A percentile compares a stretch with the other conserved stretches of the same genome.
phyloP scores from a whole-genome alignment of 495 filamentous ascomycete genomes.

The Aspergillus coremiiformis region DNA sequence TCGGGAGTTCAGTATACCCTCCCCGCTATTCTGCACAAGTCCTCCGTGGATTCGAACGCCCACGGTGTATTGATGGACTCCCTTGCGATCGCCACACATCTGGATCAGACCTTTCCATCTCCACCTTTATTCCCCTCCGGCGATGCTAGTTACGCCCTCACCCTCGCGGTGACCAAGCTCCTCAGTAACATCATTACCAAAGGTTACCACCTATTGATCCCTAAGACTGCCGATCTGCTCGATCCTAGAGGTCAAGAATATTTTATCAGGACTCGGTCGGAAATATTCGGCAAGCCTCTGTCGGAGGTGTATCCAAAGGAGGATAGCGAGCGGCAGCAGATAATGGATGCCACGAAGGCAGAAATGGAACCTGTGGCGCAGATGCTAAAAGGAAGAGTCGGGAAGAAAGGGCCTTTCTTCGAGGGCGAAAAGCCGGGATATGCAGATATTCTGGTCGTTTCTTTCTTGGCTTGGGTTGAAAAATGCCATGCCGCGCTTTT shows the following conservation, averaged over 20 bases:
- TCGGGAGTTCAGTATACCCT: conserved; percentile 27
- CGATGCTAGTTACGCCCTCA: conserved; percentile 17
- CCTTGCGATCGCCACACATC: conserved; percentile 29
- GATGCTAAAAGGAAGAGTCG: conserved; percentile 14
- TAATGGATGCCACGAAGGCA: conserved; percentile 4
- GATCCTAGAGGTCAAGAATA: conserved; percentile 27
- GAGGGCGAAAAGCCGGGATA: conserved; percentile 16
- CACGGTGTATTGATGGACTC: conserved; percentile 34
- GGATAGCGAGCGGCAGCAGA: not conserved
- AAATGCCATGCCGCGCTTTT: conserved; percentile 9
- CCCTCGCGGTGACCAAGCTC: conserved; percentile 14
- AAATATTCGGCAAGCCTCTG: conserved; percentile 26
- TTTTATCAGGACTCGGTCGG: conserved; percentile 24
- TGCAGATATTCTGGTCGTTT: conserved; percentile 15
- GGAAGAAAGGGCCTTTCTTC: conserved; percentile 18
- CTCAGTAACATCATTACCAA: not conserved
- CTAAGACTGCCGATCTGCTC: conserved; percentile 15
- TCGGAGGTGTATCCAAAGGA: conserved; percentile 20
- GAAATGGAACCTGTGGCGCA: conserved; percentile 9
- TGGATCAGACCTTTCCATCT: conserved; percentile 29
- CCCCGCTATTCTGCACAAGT: conserved; percentile 29
- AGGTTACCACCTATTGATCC: conserved; percentile 2
- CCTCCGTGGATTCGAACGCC: conserved; percentile 20
- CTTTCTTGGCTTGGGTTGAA: conserved; percentile 13
- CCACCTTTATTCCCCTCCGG: conserved; percentile 20